Evolutionary conservation across 108 stramenopile species (phyloP).

Genomic region (Pseudonitzschia delicatissima): DNA sequence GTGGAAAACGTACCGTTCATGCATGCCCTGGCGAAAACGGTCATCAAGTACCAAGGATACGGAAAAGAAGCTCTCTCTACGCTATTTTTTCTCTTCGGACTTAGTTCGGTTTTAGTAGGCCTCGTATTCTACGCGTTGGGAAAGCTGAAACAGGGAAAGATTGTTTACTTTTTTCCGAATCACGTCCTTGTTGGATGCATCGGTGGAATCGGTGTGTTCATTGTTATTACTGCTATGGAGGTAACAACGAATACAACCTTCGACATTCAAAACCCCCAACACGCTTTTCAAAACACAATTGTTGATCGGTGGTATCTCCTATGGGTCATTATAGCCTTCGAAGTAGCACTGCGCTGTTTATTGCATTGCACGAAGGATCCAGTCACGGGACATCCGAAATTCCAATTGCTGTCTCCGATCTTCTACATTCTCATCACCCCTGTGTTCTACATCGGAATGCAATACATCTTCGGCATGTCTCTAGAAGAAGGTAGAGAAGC

Average conservation of each 20-base stretch:
- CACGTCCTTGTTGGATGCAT: conserved; percentile 85
- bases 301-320: conserved; percentile 37
- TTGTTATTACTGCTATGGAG: conserved; percentile 67
- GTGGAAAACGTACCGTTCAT: conserved; percentile 85
- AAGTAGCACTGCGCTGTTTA: conserved; percentile 53
- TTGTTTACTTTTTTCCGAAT: conserved; percentile 78
- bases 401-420: conserved; percentile 60
- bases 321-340: conserved; percentile 49
- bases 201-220: conserved; percentile 78
- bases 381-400: conserved; percentile 38
- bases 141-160: conserved; percentile 52
- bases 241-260: conserved; percentile 57
- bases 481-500: conserved; percentile 29
- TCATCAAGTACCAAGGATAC: conserved; percentile 49
- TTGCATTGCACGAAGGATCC: conserved; percentile 26
- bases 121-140: conserved; percentile 67
- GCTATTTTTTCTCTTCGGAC: conserved; percentile 47
- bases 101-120: conserved; percentile 71
- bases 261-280: neutral
- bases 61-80: conserved; percentile 70
- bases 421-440: conserved; percentile 73
- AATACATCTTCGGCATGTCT: conserved; percentile 17
- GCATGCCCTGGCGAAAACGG: conserved; percentile 55
- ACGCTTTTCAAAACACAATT: conserved; percentile 20
- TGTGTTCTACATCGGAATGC: conserved; percentile 48